phyloP scores from a whole-genome alignment of 805 yeast genomes.

The Maudiozyma barnettii region DNA sequence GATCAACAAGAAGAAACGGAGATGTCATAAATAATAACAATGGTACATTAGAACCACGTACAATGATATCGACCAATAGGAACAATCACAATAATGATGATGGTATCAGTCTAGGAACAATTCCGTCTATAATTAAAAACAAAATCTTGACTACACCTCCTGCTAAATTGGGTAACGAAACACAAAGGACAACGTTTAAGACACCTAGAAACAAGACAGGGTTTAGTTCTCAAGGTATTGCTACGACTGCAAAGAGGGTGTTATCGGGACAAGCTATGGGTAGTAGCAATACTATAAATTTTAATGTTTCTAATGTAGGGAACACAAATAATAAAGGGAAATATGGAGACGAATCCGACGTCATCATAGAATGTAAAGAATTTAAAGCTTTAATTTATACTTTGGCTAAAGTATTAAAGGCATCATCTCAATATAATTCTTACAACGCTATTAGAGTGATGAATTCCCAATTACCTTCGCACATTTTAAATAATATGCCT shows the following conservation, averaged over 20 bases:
- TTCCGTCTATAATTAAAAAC: constrained; percentile 3
- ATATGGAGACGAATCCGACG: not conserved
- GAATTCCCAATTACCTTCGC: constrained; percentile 44
- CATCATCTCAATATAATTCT: constrained; percentile 51
- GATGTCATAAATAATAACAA: not conserved
- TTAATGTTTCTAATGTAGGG: not conserved
- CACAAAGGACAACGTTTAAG: constrained; percentile 12
- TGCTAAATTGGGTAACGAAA: constrained; percentile 15
- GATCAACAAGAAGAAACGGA: not conserved
- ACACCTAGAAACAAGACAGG: constrained; percentile 13
- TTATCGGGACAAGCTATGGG: not conserved
- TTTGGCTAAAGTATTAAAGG: constrained; percentile 14
- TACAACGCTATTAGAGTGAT: constrained; percentile 67
- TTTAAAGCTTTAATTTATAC: constrained; percentile 7
- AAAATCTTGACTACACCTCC: constrained; percentile 22
- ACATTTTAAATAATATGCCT: constrained; percentile 56
- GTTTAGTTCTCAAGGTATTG: not conserved
- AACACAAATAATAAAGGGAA: not conserved
- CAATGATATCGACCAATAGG: too few species aligned
- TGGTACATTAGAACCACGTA: constrained; percentile 4
- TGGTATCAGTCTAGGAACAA: not conserved
- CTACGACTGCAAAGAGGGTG: constrained; percentile 4
- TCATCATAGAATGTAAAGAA: not conserved
- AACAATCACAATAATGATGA: not conserved
- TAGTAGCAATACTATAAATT: not conserved